Conservation (phyloP, 2,329 filamentous ascomycete species). For the Colletotrichum endophyticum region DNA sequence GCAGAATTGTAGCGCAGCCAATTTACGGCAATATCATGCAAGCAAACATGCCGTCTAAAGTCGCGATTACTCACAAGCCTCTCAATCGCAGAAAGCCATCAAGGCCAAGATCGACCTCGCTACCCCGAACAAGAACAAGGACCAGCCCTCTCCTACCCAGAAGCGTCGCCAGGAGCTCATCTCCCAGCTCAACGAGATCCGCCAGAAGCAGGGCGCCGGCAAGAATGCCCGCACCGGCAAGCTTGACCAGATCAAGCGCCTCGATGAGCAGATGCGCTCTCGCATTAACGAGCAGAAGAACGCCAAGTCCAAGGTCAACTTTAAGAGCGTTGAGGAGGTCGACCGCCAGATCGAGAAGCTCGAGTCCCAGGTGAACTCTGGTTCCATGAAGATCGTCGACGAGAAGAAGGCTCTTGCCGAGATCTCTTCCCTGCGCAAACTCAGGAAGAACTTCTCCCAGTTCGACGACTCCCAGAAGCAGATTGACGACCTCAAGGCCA, state of each 20-base stretch:
- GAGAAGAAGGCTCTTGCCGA: constrained; percentile 93
- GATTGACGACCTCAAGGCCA: constrained; percentile 85
- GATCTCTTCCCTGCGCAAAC: constrained; percentile 82
- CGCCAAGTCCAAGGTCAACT: constrained; percentile 79
- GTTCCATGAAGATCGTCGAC: constrained; percentile 93
- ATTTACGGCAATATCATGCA: background rate
- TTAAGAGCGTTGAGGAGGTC: constrained; percentile 87
- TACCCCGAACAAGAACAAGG: constrained; percentile 74
- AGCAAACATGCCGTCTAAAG: background rate
- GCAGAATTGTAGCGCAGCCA: background rate
- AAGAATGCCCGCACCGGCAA: constrained; percentile 81
- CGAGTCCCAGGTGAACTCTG: constrained; percentile 85
- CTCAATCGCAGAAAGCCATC: constrained; percentile 72
- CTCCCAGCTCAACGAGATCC: constrained; percentile 81
- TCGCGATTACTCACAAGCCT: constrained; percentile 11
- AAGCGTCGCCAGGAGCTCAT: constrained; percentile 89
- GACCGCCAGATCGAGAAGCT: constrained; percentile 82
- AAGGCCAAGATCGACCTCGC: constrained; percentile 88
- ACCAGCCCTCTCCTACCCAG: constrained; percentile 78
- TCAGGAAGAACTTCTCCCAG: constrained; percentile 87
- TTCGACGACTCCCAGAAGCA: constrained; percentile 87
- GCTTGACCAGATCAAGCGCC: constrained; percentile 89
- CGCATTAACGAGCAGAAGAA: constrained; percentile 87
- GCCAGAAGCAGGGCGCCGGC: constrained; percentile 83
- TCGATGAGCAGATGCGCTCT: constrained; percentile 87